Base-by-base conservation (phyloP, 257 asterid genomes). In the Nemophila menziesii region DNA sequence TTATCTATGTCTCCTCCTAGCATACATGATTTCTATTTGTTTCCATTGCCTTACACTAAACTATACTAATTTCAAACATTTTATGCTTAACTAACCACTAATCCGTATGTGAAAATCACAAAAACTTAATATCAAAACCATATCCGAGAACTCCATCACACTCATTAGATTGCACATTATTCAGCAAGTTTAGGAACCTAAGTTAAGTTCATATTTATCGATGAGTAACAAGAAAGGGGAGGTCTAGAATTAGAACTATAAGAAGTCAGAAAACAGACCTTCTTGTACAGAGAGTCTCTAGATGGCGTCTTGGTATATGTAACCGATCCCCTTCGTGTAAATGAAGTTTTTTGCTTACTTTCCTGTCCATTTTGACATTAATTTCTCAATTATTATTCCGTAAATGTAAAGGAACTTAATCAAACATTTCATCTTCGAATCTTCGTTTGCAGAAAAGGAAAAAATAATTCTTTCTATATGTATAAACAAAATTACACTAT, bases 231-330 rank as follows among this genome's bases (percentile, higher is more conserved):
- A 24, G 4, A 24, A n/a, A 39, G 0, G 16, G 5, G 8, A 10
- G 11, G 12, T 40, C 20, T 5, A 23, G 26, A 33, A 15, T 37
- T 4, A 24, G 47, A 16, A 12, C 34, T 39, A 57, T n/a, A 7
- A 17, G 19, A 48, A 11, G 17, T 14, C 24, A 33, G 12, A 44
- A 39, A 43, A 13, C 0, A 13, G 46, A 90, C 98, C 96, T 85
- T 90, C 62, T 65, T 70, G 68, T 61, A 49, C 5, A 85, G 70
- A 23, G 83, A 72, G 47, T 90, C 94, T 44, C 80, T 74, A 15
- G 94, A 70, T 29, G 96, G 99, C 50, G 93, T 75, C 72, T 85
- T 85, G 5, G 99, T 90, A 55, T 85, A 90, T 58, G 70, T 60
- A 93, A 90, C 66, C 16, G 96, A 81, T 50, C 93, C 94, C 65